Percentiles rank a stretch among this genome's conserved stretches.
Evolutionary conservation across 2,329 filamentous ascomycete species (phyloP).

Genomic region (Pseudovirgaria hyperparasitica): DNA sequence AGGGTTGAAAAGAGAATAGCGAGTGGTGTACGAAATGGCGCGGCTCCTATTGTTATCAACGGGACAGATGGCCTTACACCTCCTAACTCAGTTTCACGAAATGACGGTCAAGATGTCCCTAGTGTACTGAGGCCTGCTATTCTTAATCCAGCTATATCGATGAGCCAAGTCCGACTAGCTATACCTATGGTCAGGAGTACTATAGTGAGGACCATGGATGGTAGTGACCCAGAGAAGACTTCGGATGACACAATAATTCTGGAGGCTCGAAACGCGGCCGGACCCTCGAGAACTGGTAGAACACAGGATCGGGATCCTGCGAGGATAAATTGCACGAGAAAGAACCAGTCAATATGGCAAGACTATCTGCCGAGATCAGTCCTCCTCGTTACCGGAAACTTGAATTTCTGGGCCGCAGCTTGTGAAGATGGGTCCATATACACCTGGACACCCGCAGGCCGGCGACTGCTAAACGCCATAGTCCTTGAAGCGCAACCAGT

Average conservation of each 20-base stretch:
- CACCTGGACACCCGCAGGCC: slow-evolving; percentile 83
- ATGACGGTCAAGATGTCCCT: slow-evolving; percentile 43
- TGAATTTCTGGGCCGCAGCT: slow-evolving; percentile 80
- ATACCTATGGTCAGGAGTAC: slow-evolving; percentile 76
- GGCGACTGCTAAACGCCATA: slow-evolving; percentile 71
- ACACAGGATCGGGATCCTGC: slow-evolving; percentile 64
- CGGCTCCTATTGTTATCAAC: slow-evolving; percentile 63
- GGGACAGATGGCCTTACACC: slow-evolving; percentile 66
- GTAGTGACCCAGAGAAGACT: slow-evolving; percentile 33
- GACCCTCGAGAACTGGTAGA: slow-evolving; percentile 45
- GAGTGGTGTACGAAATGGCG: slow-evolving; percentile 49
- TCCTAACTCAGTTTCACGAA: slow-evolving; percentile 44
- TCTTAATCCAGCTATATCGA: slow-evolving; percentile 64
- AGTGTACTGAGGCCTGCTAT: slow-evolving; percentile 83
- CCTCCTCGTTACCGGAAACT: slow-evolving; percentile 81
- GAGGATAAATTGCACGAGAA: slow-evolving; percentile 67
- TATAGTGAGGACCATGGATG: slow-evolving; percentile 70
- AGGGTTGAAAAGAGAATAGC: slow-evolving; percentile 47
- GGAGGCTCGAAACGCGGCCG: slow-evolving; percentile 73
- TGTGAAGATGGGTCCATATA: slow-evolving; percentile 89
- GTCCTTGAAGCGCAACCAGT: slow-evolving; percentile 87
- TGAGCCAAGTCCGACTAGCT: slow-evolving; percentile 74
- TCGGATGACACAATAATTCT: slow-evolving; percentile 59
- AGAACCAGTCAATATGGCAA: slow-evolving; percentile 76
- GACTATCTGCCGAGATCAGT: slow-evolving; percentile 82